phyloP scores from a whole-genome alignment of 2,329 filamentous ascomycete species.

The Capronia americana region DNA sequence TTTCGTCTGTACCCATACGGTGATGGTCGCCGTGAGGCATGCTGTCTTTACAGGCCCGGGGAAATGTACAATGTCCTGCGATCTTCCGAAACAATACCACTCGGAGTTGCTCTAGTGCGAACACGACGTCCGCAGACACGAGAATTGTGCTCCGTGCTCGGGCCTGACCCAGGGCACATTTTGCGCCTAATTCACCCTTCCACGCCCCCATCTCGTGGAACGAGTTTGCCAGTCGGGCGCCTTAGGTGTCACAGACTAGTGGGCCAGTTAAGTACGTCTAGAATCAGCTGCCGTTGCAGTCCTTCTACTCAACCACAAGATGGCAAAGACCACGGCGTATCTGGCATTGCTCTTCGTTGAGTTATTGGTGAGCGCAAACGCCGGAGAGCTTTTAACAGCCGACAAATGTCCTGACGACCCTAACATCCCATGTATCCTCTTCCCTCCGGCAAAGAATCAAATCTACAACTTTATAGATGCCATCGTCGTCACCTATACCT shows the following conservation, averaged over 20 bases:
- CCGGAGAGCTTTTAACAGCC: not conserved
- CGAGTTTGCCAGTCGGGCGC: not conserved
- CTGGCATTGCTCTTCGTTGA: not conserved
- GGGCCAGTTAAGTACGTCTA: not conserved
- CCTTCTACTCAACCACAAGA: conserved; percentile 1
- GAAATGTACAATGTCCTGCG: not conserved
- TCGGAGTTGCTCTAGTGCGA: not conserved
- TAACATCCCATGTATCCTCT: not conserved
- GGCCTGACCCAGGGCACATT: not conserved
- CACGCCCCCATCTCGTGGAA: not conserved
- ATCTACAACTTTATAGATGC: not conserved
- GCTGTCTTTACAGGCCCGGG: too few species aligned
- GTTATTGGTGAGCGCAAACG: not conserved
- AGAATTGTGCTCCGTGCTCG: not conserved
- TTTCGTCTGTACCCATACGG: not conserved
- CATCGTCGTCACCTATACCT: conserved; percentile 6
- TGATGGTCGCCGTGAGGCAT: not conserved
- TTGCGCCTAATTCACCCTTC: not conserved
- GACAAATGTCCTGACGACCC: conserved; percentile 3
- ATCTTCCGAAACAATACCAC: not conserved
- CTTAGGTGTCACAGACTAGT: not conserved
- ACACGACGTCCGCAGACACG: not conserved
- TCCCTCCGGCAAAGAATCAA: conserved; percentile 1
- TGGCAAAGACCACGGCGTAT: not conserved
- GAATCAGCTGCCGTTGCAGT: not conserved